Base-by-base conservation (phyloP, 768 basidiomycete species). In the Mrakia blollopis region DNA sequence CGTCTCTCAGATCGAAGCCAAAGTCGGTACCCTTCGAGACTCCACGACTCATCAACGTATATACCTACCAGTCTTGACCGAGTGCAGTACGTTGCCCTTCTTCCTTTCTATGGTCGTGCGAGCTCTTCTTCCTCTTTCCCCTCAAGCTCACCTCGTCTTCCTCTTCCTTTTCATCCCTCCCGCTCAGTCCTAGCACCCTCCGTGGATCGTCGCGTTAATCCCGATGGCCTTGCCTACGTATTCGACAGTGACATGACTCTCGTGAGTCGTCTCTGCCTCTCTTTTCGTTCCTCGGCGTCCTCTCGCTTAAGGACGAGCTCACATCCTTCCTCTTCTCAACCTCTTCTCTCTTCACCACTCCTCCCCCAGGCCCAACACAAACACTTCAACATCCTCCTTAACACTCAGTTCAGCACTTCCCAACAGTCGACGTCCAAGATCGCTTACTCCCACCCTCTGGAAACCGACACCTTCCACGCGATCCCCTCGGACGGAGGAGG, bases 171-270 rank as follows among this genome's bases (percentile, higher is more conserved):
- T 25, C 11, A 25, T 37, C 54, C n/a, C 13, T n/a, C 30, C 37
- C 32, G 9, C 6, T 21, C 63, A 74, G 77, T 74, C 30, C 73
- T 78, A 5, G 44, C 23, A 6, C 73, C 72, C 0, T 74, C 77
- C 6, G 73, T 68, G 28, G 54, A 63, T 18, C 28, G 50, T 23
- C 73, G 52, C 6, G 47, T 32, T 1, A 3, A 28, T n/a, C 50
- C 62, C 10, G 3, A 28, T 28, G 72, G 72, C 13, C 32, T 74
- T 28, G 60, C 37, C 30, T 74, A 72, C 62, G 10, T 62, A 32
- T 78, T 74, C 70, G 92, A 94, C 83, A 91, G 93, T 78, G 94
- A 96, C 82, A 98, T 99, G 95, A 88, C 92, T 61, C 84, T 87
- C 79, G 93, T 96, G 82, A 81, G 91, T 37, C 32, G 21, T 30